Base-by-base conservation (phyloP, 768 basidiomycete species). In the Tubosaeta sp. region DNA sequence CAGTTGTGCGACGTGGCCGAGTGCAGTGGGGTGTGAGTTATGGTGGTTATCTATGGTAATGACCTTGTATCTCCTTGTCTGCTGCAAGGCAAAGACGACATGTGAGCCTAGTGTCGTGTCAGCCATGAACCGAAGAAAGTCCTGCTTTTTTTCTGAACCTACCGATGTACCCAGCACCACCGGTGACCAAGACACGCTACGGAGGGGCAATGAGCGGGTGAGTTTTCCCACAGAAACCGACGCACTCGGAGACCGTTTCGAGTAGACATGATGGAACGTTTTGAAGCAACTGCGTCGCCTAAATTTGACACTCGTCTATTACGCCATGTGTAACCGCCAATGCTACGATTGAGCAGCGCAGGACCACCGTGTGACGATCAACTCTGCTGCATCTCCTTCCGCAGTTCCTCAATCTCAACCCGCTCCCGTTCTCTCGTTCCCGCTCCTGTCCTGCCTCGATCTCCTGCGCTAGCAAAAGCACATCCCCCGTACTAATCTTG, bases 31-130 rank as follows among this genome's bases (percentile, higher is more conserved):
- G 59, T 83, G 82, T 3, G 97, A 94, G 68, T 99, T 99, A 72
- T 93, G 85, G 74, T 88, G 77, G 76, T 98, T 98, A 76, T 99
- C 97, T 61, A 98, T 80, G 22, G 94, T 88, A 58, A 97, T 83
- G 61, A 97, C 92, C 67, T 88, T 90, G 80, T 89, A 99, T 56
- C 84, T 77, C 53, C 92, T 83, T 12, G 93, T 91, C 65, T 90
- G 80, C 59, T 97, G 85, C 37, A 97, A 75, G 44, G 82, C 76
- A 54, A 88, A 91, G 58, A 97, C 85, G 66, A 97, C 86, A 72
- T 99, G 97, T 26, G 95, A 95, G 65, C 94, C 95, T 93, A 33
- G 16, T 27, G 51, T 45, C 38, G 27, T 34, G 33, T 69, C 38
- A 56, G 55, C 45, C 39, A 48, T 34, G 52, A 48, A 51, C 45